These are phyloP conservation scores for Phytophthora palmivora DNA, from an alignment of 352 stramenopile species.

Conservation along the genomic window DNA sequence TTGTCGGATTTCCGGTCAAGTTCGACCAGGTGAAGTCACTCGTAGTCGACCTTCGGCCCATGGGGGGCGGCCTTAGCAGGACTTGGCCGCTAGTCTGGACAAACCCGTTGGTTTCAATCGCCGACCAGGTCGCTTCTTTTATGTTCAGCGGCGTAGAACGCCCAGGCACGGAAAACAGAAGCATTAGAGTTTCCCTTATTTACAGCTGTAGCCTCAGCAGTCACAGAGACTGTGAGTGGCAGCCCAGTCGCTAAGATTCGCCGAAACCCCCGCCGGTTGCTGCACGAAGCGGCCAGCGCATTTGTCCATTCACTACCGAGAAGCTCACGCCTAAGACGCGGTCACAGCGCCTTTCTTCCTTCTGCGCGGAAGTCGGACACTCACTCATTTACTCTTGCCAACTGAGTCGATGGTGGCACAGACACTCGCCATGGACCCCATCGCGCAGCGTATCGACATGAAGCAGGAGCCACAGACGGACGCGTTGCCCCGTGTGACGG, in stretches of 20 bases:
- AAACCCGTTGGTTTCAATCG: too few species aligned
- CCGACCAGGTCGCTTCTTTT: too few species aligned
- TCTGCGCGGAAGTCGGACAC: slow-evolving; percentile 15
- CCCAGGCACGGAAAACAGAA: slow-evolving; percentile 30
- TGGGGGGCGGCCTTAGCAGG: too few species aligned
- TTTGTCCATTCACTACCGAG: background rate
- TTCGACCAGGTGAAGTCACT: too few species aligned
- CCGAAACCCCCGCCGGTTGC: slow-evolving; percentile 21
- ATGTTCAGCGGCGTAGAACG: slow-evolving; percentile 1
- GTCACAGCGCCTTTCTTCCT: slow-evolving; percentile 34
- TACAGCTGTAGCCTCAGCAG: slow-evolving; percentile 9
- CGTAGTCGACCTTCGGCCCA: too few species aligned
- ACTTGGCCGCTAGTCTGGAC: too few species aligned
- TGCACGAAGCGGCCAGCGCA: slow-evolving; percentile 6
- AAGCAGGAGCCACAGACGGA: slow-evolving; percentile 25
- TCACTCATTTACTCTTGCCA: slow-evolving; percentile 17
- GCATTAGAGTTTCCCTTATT: slow-evolving; percentile 1
- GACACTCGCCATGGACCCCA: slow-evolving; percentile 29
- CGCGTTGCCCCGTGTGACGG: slow-evolving; percentile 1
- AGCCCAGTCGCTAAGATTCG: slow-evolving; percentile 40
- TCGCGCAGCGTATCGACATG: slow-evolving; percentile 25
- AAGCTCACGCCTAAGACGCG: slow-evolving; percentile 17
- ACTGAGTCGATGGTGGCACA: slow-evolving; percentile 26
- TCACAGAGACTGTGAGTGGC: too few species aligned
- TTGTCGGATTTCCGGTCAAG: too few species aligned